A percentile compares a stretch with the other conserved stretches of the same genome.
Conservation (phyloP, 2,329 filamentous ascomycete genomes). For the Hypoxylon sp. region DNA sequence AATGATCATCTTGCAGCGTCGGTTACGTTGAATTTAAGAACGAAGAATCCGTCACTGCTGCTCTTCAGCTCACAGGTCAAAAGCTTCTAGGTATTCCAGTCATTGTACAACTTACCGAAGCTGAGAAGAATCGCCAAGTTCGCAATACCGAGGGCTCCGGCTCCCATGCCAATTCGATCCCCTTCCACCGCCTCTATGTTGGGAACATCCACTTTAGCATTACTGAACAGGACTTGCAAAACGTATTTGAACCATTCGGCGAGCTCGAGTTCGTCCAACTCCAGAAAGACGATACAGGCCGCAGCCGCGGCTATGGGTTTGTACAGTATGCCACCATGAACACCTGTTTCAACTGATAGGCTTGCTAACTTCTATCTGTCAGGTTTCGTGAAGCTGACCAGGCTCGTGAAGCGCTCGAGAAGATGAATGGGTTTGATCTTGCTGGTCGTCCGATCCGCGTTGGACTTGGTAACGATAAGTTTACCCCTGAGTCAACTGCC, state of each 20-base stretch:
- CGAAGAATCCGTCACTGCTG: slow-evolving; percentile 92
- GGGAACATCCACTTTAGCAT: slow-evolving; percentile 99
- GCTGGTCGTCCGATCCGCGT: slow-evolving; percentile 97
- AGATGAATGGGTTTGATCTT: slow-evolving; percentile 99
- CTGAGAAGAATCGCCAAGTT: slow-evolving; percentile 98
- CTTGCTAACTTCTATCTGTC: slow-evolving; percentile 55
- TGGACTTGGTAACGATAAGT: slow-evolving; percentile 99
- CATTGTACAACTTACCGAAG: slow-evolving; percentile 98
- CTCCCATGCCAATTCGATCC: slow-evolving; percentile 84
- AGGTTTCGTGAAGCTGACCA: slow-evolving; percentile 92
- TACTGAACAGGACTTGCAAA: slow-evolving; percentile 93
- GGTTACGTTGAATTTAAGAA: slow-evolving; percentile 99
- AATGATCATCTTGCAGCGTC: slow-evolving; percentile 74
- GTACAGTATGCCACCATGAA: slow-evolving; percentile 82
- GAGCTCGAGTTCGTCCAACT: slow-evolving; percentile 98
- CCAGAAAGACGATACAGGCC: slow-evolving; percentile 92
- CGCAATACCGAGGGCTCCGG: slow-evolving; percentile 80
- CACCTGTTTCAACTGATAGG: neutral
- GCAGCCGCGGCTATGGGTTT: slow-evolving; percentile 96
- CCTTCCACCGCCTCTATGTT: slow-evolving; percentile 98
- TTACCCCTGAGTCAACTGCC: slow-evolving; percentile 96
- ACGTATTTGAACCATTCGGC: slow-evolving; percentile 97
- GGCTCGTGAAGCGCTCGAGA: slow-evolving; percentile 94
- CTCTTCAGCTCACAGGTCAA: slow-evolving; percentile 98
- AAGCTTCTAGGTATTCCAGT: slow-evolving; percentile 98